phyloP scores from a whole-genome alignment of 305 asterid species.

The Ajuga reptans region DNA sequence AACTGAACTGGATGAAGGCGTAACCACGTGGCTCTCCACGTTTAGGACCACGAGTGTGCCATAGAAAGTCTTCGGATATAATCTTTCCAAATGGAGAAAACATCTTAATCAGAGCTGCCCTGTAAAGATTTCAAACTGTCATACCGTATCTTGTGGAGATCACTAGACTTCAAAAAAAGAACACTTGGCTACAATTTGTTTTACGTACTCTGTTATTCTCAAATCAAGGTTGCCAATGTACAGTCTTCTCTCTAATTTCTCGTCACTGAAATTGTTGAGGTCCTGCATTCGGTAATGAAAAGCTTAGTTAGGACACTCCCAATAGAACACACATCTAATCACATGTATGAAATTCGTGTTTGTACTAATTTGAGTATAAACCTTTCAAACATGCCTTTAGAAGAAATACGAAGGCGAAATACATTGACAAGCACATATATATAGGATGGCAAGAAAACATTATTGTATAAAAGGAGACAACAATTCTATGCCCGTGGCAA shows the following conservation, averaged over 20 bases:
- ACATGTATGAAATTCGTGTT: not conserved
- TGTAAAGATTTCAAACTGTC: constrained; percentile 22
- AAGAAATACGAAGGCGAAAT: not conserved
- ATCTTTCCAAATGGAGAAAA: constrained; percentile 71
- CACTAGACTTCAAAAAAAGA: not conserved
- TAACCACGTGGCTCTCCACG: constrained; percentile 51
- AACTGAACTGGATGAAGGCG: constrained; percentile 55
- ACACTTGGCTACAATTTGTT: not conserved
- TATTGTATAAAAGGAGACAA: not conserved
- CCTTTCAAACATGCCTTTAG: not conserved
- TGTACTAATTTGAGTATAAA: not conserved
- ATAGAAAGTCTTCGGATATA: constrained; percentile 61
- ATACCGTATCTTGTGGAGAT: not conserved
- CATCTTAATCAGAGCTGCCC: constrained; percentile 78
- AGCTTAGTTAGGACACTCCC: not conserved
- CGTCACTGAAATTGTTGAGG: constrained; percentile 32
- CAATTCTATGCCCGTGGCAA: not conserved
- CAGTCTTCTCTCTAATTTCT: constrained; percentile 56
- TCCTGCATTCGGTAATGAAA: constrained; percentile 33
- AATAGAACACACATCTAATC: not conserved
- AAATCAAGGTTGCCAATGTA: constrained; percentile 80
- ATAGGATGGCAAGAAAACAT: not conserved
- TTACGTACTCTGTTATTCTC: constrained; percentile 53
- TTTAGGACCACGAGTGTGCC: constrained; percentile 91
- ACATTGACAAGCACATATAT: not conserved